Evolutionary conservation across 371 early-diverging fungal species (phyloP).

Genomic region (Mortierella sp.): DNA sequence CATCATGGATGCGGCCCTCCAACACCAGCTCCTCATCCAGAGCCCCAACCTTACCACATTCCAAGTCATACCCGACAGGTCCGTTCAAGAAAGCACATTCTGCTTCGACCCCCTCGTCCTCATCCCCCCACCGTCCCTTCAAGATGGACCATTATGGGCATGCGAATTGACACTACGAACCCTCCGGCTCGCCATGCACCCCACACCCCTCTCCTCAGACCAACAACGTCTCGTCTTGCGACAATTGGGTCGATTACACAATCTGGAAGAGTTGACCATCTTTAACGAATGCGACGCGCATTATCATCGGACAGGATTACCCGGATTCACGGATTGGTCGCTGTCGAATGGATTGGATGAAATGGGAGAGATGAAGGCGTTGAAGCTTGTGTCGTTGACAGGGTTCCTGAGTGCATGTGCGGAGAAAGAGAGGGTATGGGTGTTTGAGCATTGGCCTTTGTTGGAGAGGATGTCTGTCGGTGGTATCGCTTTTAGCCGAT

Average conservation of each 20-base stretch:
- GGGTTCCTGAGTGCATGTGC: background rate
- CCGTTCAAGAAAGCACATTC: background rate
- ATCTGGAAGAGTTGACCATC: background rate
- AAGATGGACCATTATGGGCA: background rate
- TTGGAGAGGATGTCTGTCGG: background rate
- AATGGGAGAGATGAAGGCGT: background rate
- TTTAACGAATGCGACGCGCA: background rate
- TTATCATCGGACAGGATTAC: background rate
- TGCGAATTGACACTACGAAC: background rate
- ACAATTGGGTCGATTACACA: background rate
- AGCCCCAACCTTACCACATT: background rate
- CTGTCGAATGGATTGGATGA: constrained; percentile 5
- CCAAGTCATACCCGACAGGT: background rate
- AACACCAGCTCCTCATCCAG: background rate
- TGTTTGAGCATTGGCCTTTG: background rate
- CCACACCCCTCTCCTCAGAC: background rate
- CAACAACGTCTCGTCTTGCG: background rate
- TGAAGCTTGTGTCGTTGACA: background rate
- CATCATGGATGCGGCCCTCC: background rate
- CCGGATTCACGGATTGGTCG: background rate
- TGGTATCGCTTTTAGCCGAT: background rate
- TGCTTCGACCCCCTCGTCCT: background rate
- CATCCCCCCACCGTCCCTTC: background rate
- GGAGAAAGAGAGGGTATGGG: background rate
- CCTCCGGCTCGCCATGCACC: background rate